Conservation (phyloP, 2,329 filamentous ascomycete genomes). For the Talaromyces funiculosus region DNA sequence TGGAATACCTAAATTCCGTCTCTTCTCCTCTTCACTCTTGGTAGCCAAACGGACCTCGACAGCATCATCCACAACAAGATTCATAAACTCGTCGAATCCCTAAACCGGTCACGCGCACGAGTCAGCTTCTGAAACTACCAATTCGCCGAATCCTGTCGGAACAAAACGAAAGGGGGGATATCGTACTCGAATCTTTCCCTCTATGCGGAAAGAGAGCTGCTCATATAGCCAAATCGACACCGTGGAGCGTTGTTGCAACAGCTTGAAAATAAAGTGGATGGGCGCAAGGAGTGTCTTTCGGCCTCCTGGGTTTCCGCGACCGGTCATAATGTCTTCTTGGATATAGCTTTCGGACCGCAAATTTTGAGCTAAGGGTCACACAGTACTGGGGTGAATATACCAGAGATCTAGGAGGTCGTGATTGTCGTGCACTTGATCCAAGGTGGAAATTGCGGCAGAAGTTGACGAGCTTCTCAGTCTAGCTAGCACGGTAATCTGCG, state of each 20-base stretch:
- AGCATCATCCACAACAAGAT: slow-evolving; percentile 91
- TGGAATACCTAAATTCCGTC: slow-evolving; percentile 66
- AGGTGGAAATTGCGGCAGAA: background rate
- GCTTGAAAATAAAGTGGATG: slow-evolving; percentile 90
- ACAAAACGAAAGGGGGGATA: background rate
- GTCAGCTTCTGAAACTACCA: background rate
- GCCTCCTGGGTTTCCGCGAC: slow-evolving; percentile 50
- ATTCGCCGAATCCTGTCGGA: background rate
- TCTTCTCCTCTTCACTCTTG: slow-evolving; percentile 72
- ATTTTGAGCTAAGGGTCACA: background rate
- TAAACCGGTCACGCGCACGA: slow-evolving; percentile 33
- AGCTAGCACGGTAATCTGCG: background rate
- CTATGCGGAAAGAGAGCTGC: slow-evolving; percentile 87
- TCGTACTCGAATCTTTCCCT: slow-evolving; percentile 88
- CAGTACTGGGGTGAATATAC: background rate
- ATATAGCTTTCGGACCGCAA: background rate
- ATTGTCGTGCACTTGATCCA: slow-evolving; percentile 10
- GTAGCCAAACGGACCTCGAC: slow-evolving; percentile 83
- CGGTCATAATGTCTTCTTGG: slow-evolving; percentile 40
- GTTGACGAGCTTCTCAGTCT: background rate
- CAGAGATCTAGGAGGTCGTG: background rate
- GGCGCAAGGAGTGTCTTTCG: slow-evolving; percentile 67
- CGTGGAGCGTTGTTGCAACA: slow-evolving; percentile 74
- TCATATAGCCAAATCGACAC: slow-evolving; percentile 97
- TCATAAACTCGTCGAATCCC: slow-evolving; percentile 99